phyloP scores from a whole-genome alignment of 441 rosid species.

The Pelargonium australe region DNA sequence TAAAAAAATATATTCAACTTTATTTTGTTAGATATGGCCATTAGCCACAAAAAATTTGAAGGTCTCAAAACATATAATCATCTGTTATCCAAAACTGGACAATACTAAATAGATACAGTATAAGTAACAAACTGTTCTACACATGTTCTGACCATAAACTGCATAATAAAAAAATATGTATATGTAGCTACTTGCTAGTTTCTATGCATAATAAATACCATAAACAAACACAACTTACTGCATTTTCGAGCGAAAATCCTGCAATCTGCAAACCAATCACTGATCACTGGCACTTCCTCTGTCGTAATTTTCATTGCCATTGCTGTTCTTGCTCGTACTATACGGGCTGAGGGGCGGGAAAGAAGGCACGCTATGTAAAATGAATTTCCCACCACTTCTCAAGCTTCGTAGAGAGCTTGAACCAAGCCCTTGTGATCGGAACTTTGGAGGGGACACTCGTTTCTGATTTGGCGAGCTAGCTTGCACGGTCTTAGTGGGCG shows the following conservation, averaged over 20 bases:
- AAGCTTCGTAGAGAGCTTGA: slow-evolving; percentile 19
- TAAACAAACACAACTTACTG: background rate
- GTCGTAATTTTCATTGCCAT: slow-evolving; percentile 12
- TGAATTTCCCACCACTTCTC: slow-evolving; percentile 23
- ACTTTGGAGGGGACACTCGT: slow-evolving; percentile 26
- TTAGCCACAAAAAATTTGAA: too few relatives aligned
- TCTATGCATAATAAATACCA: too few relatives aligned
- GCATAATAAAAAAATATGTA: too few relatives aligned
- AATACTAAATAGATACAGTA: too few relatives aligned
- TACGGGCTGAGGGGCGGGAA: slow-evolving; percentile 29
- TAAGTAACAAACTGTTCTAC: too few relatives aligned
- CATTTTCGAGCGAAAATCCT: background rate
- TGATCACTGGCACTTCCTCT: slow-evolving; percentile 8
- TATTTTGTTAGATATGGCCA: too few relatives aligned
- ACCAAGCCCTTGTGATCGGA: slow-evolving; percentile 14
- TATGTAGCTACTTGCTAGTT: too few relatives aligned
- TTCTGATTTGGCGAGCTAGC: slow-evolving; percentile 24
- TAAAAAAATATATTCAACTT: too few relatives aligned
- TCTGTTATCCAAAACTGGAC: too few relatives aligned
- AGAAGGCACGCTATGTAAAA: slow-evolving; percentile 23
- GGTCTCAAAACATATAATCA: too few relatives aligned
- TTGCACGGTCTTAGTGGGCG: slow-evolving; percentile 18
- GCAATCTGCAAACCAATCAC: slow-evolving; percentile 1
- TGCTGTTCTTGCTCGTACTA: slow-evolving; percentile 18
- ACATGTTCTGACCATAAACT: too few relatives aligned